Percentiles rank a stretch among this genome's conserved stretches.
Evolutionary conservation across 2,329 filamentous ascomycete genomes (phyloP).

Genomic region (Fusarium chaquense): DNA sequence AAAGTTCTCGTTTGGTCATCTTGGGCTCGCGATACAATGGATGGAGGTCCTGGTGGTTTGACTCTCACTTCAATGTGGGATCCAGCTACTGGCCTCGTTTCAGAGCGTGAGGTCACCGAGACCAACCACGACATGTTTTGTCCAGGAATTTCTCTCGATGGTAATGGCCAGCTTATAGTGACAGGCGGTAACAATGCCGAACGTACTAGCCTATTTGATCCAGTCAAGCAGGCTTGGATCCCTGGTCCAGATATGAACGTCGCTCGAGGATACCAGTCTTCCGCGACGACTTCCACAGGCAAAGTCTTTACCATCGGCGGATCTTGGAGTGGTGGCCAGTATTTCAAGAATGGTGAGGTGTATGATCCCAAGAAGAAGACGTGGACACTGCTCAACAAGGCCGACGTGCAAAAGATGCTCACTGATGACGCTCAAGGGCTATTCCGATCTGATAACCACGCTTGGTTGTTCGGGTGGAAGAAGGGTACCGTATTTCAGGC

Average conservation of each 20-base stretch:
- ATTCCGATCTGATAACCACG: conserved; percentile 54
- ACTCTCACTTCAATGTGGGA: conserved; percentile 32
- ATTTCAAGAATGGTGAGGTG: conserved; percentile 29
- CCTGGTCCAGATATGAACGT: conserved; percentile 20
- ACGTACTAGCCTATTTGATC: conserved; percentile 62
- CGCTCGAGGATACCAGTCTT: conserved; percentile 30
- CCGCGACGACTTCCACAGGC: conserved; percentile 28
- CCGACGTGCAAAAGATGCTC: conserved; percentile 60
- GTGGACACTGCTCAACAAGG: conserved; percentile 46
- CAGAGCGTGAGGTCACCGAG: conserved; percentile 48
- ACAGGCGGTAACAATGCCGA: conserved; percentile 65
- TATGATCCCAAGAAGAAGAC: conserved; percentile 26
- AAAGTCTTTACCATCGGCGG: conserved; percentile 35
- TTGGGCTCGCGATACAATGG: conserved; percentile 25
- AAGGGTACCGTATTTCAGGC: conserved; percentile 64
- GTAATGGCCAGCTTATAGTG: conserved; percentile 63
- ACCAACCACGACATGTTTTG: conserved; percentile 69
- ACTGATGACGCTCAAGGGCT: conserved; percentile 63
- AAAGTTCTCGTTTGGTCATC: conserved; percentile 34
- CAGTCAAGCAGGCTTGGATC: conserved; percentile 16
- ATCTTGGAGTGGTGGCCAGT: conserved; percentile 26
- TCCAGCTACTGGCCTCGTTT: conserved; percentile 19
- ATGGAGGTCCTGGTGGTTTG: conserved; percentile 3
- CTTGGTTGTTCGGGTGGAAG: conserved; percentile 55
- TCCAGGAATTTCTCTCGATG: conserved; percentile 64